A percentile compares a stretch with the other conserved stretches of the same genome.
These are phyloP conservation scores for Tylopilus cervinicoccineus DNA, from an alignment of 768 basidiomycete species.

Conservation along the genomic window DNA sequence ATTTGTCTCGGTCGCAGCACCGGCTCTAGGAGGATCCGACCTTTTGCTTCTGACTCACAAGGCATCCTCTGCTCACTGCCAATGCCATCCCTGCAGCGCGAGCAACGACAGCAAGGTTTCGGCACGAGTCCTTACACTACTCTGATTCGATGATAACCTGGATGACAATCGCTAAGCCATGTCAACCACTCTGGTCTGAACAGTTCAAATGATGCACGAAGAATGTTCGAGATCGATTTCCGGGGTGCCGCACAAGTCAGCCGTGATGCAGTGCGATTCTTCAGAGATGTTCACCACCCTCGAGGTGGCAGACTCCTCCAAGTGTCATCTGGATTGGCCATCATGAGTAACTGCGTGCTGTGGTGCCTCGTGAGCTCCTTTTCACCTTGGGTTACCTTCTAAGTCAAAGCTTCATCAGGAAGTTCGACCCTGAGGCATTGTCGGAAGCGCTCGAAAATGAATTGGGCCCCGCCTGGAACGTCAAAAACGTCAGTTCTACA, in stretches of 20 bases:
- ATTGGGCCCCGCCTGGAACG: conserved; percentile 16
- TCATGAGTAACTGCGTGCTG: conserved; percentile 6
- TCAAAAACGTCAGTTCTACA: no score
- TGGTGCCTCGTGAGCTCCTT: conserved; percentile 22
- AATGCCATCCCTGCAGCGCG: no score
- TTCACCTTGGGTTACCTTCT: background rate
- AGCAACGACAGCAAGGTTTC: no score
- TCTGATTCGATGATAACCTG: no score
- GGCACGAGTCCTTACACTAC: no score
- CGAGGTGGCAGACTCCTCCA: conserved; percentile 36
- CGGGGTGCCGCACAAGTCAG: conserved; percentile 31
- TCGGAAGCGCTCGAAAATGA: conserved; percentile 17
- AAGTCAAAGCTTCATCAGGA: conserved; percentile 1
- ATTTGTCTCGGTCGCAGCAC: no score
- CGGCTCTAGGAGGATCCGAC: no score
- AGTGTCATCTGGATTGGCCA: conserved; percentile 25
- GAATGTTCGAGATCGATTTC: conserved; percentile 37
- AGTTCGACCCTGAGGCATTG: conserved; percentile 26
- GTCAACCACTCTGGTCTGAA: no score
- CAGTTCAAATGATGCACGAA: conserved; percentile 29
- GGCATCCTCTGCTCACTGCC: no score
- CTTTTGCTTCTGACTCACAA: no score
- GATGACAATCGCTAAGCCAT: no score
- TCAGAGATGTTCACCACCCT: conserved; percentile 35
- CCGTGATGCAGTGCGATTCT: conserved; percentile 25